Evolutionary conservation across 1,139 yeast genomes (phyloP), one percentile per base, ranked within the genome.

Genomic region (Lodderomyces metapsilosis): DNA sequence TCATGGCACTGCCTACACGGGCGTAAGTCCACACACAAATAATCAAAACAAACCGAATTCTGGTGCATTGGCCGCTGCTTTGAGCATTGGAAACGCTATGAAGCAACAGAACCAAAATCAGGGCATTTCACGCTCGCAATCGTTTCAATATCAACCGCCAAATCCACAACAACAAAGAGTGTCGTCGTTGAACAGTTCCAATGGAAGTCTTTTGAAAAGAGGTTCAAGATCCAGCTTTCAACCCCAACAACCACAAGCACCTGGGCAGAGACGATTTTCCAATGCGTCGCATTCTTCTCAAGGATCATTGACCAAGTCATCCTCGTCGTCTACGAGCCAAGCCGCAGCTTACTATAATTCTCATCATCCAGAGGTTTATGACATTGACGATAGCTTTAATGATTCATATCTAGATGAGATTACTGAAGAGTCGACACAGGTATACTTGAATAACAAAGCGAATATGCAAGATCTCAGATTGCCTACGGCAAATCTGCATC

Each of bases 41-140:
- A 51, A 63, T 6, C 43, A 59, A 18, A 57, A 51, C 42, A 71
- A 69, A 42, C 77, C 77, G 17, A 62, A 58, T 50, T 56, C 62
- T 36, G 61, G 62, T 40, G 78, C 78, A 11, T 54, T 69, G 54
- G 78, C 78, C 6, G 78, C 78, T 4, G 78, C 78, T 2, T 54
- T 68, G 38, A 64, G 74, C 34, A 72, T 72, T 48, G 78, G 78
- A 5, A 59, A 68, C 32, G 40, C 52, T 18, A 36, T 46, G 37
- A 41, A 49, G 39, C 46, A 41, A 31, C 39, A 31, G 33, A 39
- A 20, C 21, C 4, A 22, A 15, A 37, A 28, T n/a, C 42, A 20
- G 12, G 12, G 20, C 12, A 36, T 36, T 15, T 18, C 40, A n/a
- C 38, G 37, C 21, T 40, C 40, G 3, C 42, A 37, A 20, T 41